Base-by-base conservation (phyloP, 1,139 yeast genomes). In the Pichia terricola region DNA sequence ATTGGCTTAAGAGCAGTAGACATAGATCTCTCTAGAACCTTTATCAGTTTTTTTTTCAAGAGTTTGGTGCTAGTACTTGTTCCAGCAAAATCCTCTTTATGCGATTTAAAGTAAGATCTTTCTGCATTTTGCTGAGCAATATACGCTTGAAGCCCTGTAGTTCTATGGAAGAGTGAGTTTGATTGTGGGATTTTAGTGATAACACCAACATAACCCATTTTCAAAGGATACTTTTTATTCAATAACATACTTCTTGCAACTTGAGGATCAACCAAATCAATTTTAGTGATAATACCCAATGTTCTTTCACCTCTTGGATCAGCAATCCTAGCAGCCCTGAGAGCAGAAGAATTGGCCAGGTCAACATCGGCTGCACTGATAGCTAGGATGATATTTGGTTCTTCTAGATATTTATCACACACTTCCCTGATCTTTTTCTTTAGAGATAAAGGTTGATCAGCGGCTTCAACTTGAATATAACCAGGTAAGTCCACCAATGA, bases 311-410 rank as follows among this genome's bases (percentile, higher is more conserved):
- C 97, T 43, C 80, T 71, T 16, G 98, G 97, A 59, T 91, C 98
- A 0, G 94, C 89, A n/a, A 72, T 51, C 52, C 89, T 79, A n/a
- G 95, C 85, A 0, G 97, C 96, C 49, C 94, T 72, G 48, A 91
- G 73, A 0, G 98, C 97, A 3, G 96, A 79, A 34, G 96, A 87
- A 61, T 91, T 91, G 1, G 98, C 98, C 59, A 94, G 70, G 68
- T 94, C 99, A 2, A 91, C 98, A 65, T 94, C 97, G 0, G 98
- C 98, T 1, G 98, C 91, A 11, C 95, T 86, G 33, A 94, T 91
- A 0, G 98, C 98, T 54, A 94, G 69, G 38, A 94, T 94, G 45
- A 94, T 86, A 59, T 94, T 94, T 22, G 98, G 98, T 7, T 84
- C 79, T 57, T 84, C 88, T 53, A 94, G 72, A 60, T 94, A 94